Evolutionary conservation across 371 early-diverging fungal species (phyloP), one percentile per base, ranked within the genome.

Genomic region (Mortierella polycephala): DNA sequence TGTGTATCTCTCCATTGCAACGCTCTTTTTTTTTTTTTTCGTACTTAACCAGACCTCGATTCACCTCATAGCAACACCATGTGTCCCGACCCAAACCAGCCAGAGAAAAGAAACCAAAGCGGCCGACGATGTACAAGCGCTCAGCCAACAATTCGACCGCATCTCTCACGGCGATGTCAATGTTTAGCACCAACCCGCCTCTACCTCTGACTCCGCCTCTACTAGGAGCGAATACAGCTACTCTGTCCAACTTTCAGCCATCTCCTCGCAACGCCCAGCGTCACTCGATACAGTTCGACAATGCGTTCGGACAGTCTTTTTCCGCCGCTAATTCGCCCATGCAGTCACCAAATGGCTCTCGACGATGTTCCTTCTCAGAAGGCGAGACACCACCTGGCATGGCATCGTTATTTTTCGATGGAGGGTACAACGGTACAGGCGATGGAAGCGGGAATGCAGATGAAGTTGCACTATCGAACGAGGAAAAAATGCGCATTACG

Each of bases 401-500:
- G 1, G 54, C 57, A 41, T 62, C 63, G 11, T 23, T 54, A 23
- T 64, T 59, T n/a, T 45, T 59, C 11, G 47, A 4, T 30, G 30
- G 30, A 30, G 30, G 37, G 0, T 20, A 16, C 14, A n/a, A 44
- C 37, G 53, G 23, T 21, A 53, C 37, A 20, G 23, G 60, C 9
- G 49, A 39, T 23, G 67, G 53, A 39, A 40, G 41, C 13, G 10
- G 18, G 8, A 18, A 23, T 7, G 40, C 55, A 0, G 56, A 42
- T 6, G 52, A 20, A 40, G n/a, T 7, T 14, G 56, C 71, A 0
- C 45, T 79, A 5, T 72, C 69, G 12, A 62, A 83, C 1, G 88
- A 89, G 44, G 89, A 87, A 60, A 84, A 86, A 42, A 82, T 89
- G 50, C 82, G 84, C 7, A 89, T 89, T 41, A 87, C 89, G 0